These are phyloP conservation scores for Aureobasidium sp. DNA, from an alignment of 2,329 filamentous ascomycete species.

Conservation along the genomic window DNA sequence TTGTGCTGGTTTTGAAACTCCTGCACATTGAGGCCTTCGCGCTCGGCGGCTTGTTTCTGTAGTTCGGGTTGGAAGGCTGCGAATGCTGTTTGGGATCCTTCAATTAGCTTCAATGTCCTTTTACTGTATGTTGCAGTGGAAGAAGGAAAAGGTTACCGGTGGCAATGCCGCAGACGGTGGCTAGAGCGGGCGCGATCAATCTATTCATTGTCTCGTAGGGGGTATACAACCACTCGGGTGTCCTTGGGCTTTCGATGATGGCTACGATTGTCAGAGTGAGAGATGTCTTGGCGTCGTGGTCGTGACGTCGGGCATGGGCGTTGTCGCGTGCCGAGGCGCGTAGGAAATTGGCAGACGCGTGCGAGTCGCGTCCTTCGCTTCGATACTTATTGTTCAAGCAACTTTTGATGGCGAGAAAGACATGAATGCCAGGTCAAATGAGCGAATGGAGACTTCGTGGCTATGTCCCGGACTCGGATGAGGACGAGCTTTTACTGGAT, in stretches of 20 bases:
- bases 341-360: background rate
- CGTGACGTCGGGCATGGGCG: background rate
- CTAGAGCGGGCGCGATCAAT: constrained; percentile 6
- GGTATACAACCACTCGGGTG: background rate
- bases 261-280: background rate
- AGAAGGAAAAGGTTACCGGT: constrained; percentile 15
- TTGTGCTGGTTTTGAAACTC: constrained; percentile 17
- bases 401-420: too few relatives aligned
- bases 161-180: constrained; percentile 17
- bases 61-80: constrained; percentile 24
- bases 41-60: constrained; percentile 20
- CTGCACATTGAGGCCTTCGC: constrained; percentile 11
- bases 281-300: background rate
- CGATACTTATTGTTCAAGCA: background rate
- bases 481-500: constrained; percentile 29
- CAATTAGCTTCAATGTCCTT: too few relatives aligned
- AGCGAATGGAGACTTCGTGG: constrained; percentile 41
- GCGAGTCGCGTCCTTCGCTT: background rate
- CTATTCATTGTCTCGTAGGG: background rate
- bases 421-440: constrained; percentile 29
- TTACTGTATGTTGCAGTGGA: too few relatives aligned
- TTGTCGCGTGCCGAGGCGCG: background rate
- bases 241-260: background rate
- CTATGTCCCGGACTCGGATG: constrained; percentile 44
- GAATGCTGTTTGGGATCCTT: constrained; percentile 19